Evolutionary conservation across 108 stramenopile species (phyloP).

Genomic region (Conticribra weissflogii): DNA sequence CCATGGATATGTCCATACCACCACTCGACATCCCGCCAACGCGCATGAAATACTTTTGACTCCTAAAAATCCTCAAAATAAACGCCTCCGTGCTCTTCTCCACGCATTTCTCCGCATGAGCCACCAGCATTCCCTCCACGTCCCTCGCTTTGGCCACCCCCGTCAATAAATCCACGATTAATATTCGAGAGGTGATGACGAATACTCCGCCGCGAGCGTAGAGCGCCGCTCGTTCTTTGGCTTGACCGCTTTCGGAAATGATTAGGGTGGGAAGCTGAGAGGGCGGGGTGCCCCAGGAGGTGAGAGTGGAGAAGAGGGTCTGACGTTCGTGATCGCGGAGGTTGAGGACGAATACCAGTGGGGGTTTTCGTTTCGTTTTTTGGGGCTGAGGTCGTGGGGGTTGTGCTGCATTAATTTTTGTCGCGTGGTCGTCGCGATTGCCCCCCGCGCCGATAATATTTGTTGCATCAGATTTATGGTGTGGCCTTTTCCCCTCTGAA

Average conservation of each 20-base stretch:
- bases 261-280: slow-evolving; percentile 70
- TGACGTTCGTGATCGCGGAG: slow-evolving; percentile 72
- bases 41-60: slow-evolving; percentile 56
- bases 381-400: slow-evolving; percentile 1
- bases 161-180: slow-evolving; percentile 95
- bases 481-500: too few species aligned
- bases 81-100: slow-evolving; percentile 93
- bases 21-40: slow-evolving; percentile 9
- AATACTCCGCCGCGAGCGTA: slow-evolving; percentile 75
- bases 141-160: slow-evolving; percentile 62
- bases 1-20: neutral
- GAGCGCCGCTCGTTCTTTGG: slow-evolving; percentile 66
- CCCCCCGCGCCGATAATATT: neutral
- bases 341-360: slow-evolving; percentile 75
- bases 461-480: too few species aligned
- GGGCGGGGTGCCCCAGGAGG: slow-evolving; percentile 77
- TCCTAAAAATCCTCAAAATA: slow-evolving; percentile 90
- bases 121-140: slow-evolving; percentile 92
- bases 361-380: slow-evolving; percentile 48
- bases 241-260: slow-evolving; percentile 80
- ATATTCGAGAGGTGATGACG: slow-evolving; percentile 92
- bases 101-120: slow-evolving; percentile 93
- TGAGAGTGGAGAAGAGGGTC: slow-evolving; percentile 59
- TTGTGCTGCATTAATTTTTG: neutral
- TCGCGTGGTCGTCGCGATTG: slow-evolving; percentile 3